phyloP scores from a whole-genome alignment of 1,284 basidiomycete species.

The Mycocalia duriaeana region DNA sequence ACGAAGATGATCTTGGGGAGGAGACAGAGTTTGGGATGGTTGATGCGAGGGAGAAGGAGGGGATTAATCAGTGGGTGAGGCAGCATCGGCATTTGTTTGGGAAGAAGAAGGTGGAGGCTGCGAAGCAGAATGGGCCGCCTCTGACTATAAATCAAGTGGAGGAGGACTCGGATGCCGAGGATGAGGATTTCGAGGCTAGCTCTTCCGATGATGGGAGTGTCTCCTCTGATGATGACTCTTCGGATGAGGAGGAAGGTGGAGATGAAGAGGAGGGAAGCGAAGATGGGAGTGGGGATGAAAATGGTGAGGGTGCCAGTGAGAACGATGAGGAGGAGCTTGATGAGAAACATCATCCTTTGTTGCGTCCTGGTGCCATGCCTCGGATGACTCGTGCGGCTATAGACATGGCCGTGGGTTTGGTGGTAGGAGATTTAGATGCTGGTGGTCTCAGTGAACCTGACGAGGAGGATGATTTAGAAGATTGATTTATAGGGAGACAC shows the following conservation, averaged over 20 bases:
- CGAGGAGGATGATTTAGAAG: constrained; percentile 26
- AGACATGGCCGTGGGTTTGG: constrained; percentile 59
- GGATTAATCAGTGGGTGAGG: constrained; percentile 60
- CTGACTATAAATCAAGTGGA: constrained; percentile 36
- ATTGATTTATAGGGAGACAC: constrained; percentile 19
- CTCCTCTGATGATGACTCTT: constrained; percentile 17
- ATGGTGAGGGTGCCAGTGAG: not conserved
- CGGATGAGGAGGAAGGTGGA: constrained; percentile 25
- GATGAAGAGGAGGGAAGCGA: constrained; percentile 22
- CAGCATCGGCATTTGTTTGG: constrained; percentile 56
- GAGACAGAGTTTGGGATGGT: constrained; percentile 69
- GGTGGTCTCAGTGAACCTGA: constrained; percentile 14
- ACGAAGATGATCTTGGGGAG: constrained; percentile 37
- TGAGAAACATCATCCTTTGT: constrained; percentile 54
- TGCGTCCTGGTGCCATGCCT: constrained; percentile 64
- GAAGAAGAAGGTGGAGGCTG: constrained; percentile 20
- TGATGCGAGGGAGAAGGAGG: constrained; percentile 62
- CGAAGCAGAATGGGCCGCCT: constrained; percentile 16
- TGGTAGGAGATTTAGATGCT: constrained; percentile 45
- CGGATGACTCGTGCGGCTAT: constrained; percentile 61
- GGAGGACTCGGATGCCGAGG: constrained; percentile 44
- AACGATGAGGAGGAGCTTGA: constrained; percentile 36
- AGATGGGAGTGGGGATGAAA: constrained; percentile 15
- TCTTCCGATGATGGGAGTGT: constrained; percentile 33
- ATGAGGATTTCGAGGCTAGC: constrained; percentile 40